phyloP scores from a whole-genome alignment of 257 asterid species.

The Nicotiana otophora region DNA sequence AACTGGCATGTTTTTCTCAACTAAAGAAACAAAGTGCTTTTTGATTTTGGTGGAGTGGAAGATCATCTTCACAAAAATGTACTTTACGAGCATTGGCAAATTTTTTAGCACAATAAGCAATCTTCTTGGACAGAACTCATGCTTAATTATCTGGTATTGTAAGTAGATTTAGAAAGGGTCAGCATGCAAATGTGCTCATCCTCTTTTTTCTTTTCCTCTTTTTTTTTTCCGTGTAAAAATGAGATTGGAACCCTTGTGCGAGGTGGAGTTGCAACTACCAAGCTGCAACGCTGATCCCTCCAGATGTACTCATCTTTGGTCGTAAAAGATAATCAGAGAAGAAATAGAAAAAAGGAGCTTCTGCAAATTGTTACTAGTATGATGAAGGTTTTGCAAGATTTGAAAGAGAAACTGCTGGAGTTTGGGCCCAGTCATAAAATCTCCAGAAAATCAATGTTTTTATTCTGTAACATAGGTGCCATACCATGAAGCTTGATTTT shows the following conservation, averaged over 20 bases:
- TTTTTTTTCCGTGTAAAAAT: background rate
- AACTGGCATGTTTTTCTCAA: background rate
- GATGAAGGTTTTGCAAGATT: background rate
- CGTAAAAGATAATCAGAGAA: too few relatives aligned
- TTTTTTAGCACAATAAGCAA: slow-evolving; percentile 16
- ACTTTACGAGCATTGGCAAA: slow-evolving; percentile 9
- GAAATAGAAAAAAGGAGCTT: background rate
- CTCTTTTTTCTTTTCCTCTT: background rate
- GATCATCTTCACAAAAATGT: background rate
- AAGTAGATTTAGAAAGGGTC: background rate
- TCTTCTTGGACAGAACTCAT: slow-evolving; percentile 6
- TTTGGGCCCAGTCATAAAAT: background rate
- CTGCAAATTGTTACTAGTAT: background rate
- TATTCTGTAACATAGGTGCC: background rate
- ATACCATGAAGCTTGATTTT: background rate
- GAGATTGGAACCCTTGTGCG: background rate
- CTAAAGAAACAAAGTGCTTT: slow-evolving; percentile 6
- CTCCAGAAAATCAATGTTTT: background rate
- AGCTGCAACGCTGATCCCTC: background rate
- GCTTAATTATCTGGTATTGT: background rate
- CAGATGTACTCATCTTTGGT: too few relatives aligned
- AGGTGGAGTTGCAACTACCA: too few relatives aligned
- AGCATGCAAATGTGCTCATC: background rate
- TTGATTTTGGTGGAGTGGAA: slow-evolving; percentile 19
- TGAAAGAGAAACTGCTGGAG: background rate